Evolutionary conservation across 805 yeast genomes (phyloP).

Genomic region (Pachysolen tannophilus): DNA sequence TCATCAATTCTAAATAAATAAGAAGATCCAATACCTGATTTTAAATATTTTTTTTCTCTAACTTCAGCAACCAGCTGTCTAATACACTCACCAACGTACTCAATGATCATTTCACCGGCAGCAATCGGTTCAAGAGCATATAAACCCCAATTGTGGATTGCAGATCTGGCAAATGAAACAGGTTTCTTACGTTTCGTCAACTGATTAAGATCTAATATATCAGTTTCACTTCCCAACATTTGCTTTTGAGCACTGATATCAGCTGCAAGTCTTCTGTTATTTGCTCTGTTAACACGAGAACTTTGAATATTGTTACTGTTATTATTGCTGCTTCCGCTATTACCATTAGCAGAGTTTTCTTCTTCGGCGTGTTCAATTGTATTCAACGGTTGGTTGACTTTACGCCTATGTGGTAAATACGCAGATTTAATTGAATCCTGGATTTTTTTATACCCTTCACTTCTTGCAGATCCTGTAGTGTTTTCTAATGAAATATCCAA

Average conservation of each 20-base stretch:
- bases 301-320: conserved; percentile 41
- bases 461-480: conserved; percentile 53
- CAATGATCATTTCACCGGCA: conserved; percentile 96
- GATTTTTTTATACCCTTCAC: conserved; percentile 68
- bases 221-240: conserved; percentile 79
- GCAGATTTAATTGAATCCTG: conserved; percentile 65
- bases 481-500: conserved; percentile 27
- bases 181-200: conserved; percentile 87
- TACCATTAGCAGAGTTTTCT: conserved; percentile 18
- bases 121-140: conserved; percentile 93
- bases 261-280: conserved; percentile 81
- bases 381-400: conserved; percentile 58
- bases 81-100: conserved; percentile 92
- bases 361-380: conserved; percentile 60
- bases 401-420: conserved; percentile 78
- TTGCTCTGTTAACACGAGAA: conserved; percentile 80
- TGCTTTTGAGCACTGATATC: conserved; percentile 80
- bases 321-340: conserved; percentile 15
- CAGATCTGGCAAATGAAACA: conserved; percentile 93
- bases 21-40: conserved; percentile 93
- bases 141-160: conserved; percentile 97
- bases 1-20: conserved; percentile 90
- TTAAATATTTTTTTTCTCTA: conserved; percentile 76
- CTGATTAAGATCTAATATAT: conserved; percentile 75
- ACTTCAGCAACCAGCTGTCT: conserved; percentile 92